Conservation (phyloP, 2,329 filamentous ascomycete genomes). For the Colletotrichum paranaense region DNA sequence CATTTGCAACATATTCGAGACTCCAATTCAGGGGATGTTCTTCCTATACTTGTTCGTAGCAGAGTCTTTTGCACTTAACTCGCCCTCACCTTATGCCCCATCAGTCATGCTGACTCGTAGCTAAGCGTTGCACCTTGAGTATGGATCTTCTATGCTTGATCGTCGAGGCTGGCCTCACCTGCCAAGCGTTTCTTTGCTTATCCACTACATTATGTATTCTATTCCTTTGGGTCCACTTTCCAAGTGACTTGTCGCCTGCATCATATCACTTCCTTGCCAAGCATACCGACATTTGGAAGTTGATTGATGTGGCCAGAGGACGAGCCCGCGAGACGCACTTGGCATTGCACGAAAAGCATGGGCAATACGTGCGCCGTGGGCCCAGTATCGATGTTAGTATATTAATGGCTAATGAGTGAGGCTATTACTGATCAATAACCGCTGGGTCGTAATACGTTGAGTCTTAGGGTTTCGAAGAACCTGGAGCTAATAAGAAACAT, state of each 20-base stretch:
- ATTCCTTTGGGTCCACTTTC: not conserved
- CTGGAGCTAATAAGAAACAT: no score
- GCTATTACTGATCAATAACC: no score
- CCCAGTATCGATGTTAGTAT: not conserved
- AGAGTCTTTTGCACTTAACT: not conserved
- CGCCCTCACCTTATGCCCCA: not conserved
- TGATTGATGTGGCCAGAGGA: not conserved
- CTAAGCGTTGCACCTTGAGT: not conserved
- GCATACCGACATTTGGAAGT: not conserved
- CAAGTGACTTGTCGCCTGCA: not conserved
- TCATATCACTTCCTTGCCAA: not conserved
- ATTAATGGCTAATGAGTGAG: no score
- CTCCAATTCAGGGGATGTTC: no score
- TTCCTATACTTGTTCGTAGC: no score
- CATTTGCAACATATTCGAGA: no score
- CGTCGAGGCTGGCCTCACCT: not conserved
- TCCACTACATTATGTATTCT: not conserved
- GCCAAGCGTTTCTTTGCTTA: not conserved
- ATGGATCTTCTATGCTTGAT: not conserved
- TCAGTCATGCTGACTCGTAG: not conserved
- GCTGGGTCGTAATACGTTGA: no score
- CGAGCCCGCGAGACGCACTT: not conserved
- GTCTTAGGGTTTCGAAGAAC: no score
- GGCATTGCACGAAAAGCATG: not conserved
- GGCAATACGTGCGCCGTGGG: not conserved